These are phyloP conservation scores for Calvatia gigantea DNA, from an alignment of 768 basidiomycete species.

Conservation along the genomic window DNA sequence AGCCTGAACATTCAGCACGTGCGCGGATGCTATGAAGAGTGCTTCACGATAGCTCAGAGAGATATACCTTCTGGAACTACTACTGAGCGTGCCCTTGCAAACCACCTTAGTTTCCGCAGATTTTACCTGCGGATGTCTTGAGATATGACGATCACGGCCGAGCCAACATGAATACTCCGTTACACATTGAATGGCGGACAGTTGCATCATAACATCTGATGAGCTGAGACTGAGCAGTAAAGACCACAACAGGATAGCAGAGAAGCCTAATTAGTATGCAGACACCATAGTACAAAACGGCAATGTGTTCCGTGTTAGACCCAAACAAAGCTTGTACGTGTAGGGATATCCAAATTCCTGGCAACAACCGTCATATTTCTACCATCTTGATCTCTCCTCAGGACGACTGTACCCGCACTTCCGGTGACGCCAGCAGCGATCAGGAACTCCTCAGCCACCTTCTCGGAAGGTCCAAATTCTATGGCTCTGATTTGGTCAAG, in stretches of 20 bases:
- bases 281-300: background rate
- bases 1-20: too few species aligned
- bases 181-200: too few species aligned
- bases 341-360: constrained; percentile 48
- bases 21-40: too few species aligned
- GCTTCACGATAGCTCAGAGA: too few species aligned
- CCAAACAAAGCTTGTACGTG: constrained; percentile 53
- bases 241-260: background rate
- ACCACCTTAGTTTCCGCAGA: too few species aligned
- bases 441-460: constrained; percentile 45
- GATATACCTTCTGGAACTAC: too few species aligned
- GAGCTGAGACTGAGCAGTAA: too few species aligned
- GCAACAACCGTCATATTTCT: constrained; percentile 48
- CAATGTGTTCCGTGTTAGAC: constrained; percentile 13
- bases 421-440: constrained; percentile 54
- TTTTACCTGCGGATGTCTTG: too few species aligned
- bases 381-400: constrained; percentile 52
- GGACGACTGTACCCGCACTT: constrained; percentile 52
- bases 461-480: constrained; percentile 47
- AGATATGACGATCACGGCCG: too few species aligned
- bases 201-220: too few species aligned
- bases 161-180: too few species aligned
- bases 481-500: constrained; percentile 60
- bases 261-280: background rate
- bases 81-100: too few species aligned